These are phyloP conservation scores for Fusarium liriodendri DNA, from an alignment of 2,329 filamentous ascomycete genomes.

Conservation along the genomic window DNA sequence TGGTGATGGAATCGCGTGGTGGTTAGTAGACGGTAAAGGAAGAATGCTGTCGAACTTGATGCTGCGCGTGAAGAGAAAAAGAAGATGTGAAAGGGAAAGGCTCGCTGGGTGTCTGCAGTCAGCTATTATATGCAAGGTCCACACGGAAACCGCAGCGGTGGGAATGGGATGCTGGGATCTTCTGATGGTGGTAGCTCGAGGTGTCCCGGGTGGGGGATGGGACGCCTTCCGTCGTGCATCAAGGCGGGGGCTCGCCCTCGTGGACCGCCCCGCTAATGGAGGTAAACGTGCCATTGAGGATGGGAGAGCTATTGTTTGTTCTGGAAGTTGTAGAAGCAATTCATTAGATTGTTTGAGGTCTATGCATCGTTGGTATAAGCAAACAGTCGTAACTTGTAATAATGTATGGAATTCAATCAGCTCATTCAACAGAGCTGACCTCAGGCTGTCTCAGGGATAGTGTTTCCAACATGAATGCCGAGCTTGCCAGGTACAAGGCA, in stretches of 20 bases:
- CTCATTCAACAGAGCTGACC: background rate
- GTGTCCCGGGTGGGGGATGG: constrained; percentile 22
- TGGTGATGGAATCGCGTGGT: constrained; percentile 11
- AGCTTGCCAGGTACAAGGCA: background rate
- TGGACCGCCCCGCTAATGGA: background rate
- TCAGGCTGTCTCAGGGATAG: background rate
- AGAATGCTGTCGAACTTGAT: background rate
- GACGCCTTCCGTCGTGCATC: background rate
- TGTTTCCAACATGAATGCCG: background rate
- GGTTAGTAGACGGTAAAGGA: background rate
- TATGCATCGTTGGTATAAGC: background rate
- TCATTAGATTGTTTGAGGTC: background rate
- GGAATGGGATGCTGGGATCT: constrained; percentile 14
- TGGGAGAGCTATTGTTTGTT: background rate
- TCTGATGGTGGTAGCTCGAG: constrained; percentile 16
- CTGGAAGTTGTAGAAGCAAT: constrained; percentile 3
- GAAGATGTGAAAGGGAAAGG: background rate
- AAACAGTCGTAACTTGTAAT: background rate
- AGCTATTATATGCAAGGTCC: constrained; percentile 10
- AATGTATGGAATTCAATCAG: background rate
- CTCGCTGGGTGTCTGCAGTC: background rate
- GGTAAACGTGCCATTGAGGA: constrained; percentile 1
- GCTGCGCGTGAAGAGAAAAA: background rate
- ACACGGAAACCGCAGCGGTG: constrained; percentile 1
- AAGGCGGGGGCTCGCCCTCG: constrained; percentile 2